Conservation (phyloP, 495 filamentous ascomycete species). For the Neurospora tetrasperma region DNA sequence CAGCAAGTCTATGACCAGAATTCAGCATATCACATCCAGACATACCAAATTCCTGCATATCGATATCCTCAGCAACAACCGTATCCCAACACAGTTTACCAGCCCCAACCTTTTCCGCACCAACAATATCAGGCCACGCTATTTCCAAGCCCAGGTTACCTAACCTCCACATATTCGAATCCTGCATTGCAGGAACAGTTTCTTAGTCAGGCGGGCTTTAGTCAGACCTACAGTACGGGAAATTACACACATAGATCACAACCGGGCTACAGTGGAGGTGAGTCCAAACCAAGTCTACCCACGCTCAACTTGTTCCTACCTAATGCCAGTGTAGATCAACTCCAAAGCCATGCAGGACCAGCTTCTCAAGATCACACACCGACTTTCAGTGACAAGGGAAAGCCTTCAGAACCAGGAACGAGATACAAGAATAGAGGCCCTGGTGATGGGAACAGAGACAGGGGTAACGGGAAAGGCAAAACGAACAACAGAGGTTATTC, state of each 20-base stretch:
- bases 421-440: neutral
- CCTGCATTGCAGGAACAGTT: neutral
- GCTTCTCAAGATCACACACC: neutral
- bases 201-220: neutral
- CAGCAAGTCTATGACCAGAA: conserved; percentile 1
- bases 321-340: neutral
- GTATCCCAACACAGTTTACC: neutral
- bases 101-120: neutral
- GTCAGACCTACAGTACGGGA: neutral
- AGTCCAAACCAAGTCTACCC: neutral
- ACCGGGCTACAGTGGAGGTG: neutral
- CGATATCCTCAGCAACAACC: neutral
- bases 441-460: conserved; percentile 1
- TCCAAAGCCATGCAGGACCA: neutral
- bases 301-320: neutral
- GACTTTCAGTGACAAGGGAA: conserved; percentile 2
- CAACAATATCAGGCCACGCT: neutral
- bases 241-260: neutral
- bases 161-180: neutral
- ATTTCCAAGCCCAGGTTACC: neutral
- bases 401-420: neutral
- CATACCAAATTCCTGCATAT: neutral
- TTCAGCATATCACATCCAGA: neutral
- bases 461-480: conserved; percentile 1
- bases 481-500: neutral